These are phyloP conservation scores for Pichia cephalocereana DNA, from an alignment of 805 yeast genomes.

Conservation along the genomic window DNA sequence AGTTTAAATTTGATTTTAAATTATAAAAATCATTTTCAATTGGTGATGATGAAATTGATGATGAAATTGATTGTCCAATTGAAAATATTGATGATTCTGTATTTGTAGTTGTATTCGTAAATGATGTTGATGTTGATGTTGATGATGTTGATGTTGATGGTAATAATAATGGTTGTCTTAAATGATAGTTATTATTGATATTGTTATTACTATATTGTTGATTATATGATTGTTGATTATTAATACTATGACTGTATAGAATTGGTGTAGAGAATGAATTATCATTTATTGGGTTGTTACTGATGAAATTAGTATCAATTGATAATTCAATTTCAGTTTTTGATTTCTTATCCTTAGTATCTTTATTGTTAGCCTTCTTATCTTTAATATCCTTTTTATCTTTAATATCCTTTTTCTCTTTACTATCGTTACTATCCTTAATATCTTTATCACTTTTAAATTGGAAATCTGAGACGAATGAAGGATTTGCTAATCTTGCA, in stretches of 20 bases:
- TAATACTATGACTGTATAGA: no score
- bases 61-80: neutral
- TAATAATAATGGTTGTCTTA: no score
- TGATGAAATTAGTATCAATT: neutral
- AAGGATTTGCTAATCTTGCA: constrained; percentile 27
- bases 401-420: no score
- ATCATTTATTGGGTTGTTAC: neutral
- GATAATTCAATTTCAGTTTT: no score
- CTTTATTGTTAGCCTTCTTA: neutral
- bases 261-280: neutral
- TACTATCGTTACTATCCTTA: no score
- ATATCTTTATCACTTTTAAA: neutral
- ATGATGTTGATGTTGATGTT: no score
- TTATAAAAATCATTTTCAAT: neutral
- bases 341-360: neutral
- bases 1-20: neutral
- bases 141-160: no score
- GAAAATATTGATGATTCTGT: neutral
- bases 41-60: neutral
- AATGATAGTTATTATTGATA: no score
- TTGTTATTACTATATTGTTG: no score
- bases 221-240: no score
- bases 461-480: constrained; percentile 17
- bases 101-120: no score
- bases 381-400: neutral